Percentiles rank a stretch among this genome's conserved stretches.
These are phyloP conservation scores for Athelia psychrophila DNA, from an alignment of 1,284 basidiomycete genomes.

Conservation along the genomic window DNA sequence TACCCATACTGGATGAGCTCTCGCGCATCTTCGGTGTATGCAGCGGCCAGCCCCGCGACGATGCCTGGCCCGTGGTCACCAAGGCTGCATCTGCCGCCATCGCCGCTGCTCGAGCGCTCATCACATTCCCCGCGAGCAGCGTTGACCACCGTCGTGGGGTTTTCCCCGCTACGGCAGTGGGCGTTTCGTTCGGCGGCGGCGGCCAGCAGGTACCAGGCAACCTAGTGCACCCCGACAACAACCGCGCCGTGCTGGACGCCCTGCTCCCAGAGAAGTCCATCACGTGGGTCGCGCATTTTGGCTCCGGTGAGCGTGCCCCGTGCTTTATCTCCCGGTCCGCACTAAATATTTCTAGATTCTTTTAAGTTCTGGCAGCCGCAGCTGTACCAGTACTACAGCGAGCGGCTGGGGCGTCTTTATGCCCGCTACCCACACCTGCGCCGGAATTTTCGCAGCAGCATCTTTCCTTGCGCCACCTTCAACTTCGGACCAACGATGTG, in stretches of 20 bases:
- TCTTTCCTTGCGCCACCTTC: constrained; percentile 1
- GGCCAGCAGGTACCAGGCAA: neutral
- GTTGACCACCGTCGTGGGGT: neutral
- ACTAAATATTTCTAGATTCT: neutral
- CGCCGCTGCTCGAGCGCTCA: neutral
- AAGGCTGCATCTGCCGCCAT: neutral
- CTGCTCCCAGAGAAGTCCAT: neutral
- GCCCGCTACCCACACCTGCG: neutral
- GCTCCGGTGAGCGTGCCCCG: neutral
- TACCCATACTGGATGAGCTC: no score
- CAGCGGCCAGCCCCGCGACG: no score
- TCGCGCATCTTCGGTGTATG: no score
- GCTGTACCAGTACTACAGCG: neutral
- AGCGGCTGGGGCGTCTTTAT: neutral
- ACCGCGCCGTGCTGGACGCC: neutral
- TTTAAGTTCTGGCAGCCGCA: neutral
- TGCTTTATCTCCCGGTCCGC: neutral
- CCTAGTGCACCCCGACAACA: neutral
- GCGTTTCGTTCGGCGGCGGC: constrained; percentile 3
- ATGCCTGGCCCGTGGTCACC: neutral
- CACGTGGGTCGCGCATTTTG: neutral
- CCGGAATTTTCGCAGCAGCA: constrained; percentile 2
- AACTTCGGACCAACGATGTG: constrained; percentile 4
- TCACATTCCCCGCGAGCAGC: neutral
- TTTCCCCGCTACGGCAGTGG: neutral